phyloP scores from a whole-genome alignment of 1,139 yeast species.

The Diutina sp. region DNA sequence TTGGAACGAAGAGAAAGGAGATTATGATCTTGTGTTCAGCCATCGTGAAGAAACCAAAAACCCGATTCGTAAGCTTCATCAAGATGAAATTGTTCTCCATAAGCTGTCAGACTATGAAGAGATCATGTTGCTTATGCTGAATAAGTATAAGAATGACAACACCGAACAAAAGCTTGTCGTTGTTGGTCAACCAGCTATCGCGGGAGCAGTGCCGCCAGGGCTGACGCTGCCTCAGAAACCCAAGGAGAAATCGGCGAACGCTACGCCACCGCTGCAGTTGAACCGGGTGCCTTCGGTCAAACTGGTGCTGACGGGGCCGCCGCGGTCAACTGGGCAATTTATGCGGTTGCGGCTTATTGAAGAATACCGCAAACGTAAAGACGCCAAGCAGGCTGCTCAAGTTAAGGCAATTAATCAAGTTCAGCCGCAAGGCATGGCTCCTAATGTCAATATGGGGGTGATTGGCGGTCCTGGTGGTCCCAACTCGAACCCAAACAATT shows the following conservation, averaged over 20 bases:
- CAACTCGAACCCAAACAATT: slow-evolving; percentile 1
- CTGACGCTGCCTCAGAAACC: slow-evolving; percentile 4
- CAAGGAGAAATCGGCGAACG: neutral
- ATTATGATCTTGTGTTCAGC: slow-evolving; percentile 18
- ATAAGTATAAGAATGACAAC: slow-evolving; percentile 28
- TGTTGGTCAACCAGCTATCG: slow-evolving; percentile 16
- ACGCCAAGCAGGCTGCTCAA: slow-evolving; percentile 26
- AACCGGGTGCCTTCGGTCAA: slow-evolving; percentile 11
- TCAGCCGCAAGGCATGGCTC: slow-evolving; percentile 13
- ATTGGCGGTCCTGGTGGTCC: neutral
- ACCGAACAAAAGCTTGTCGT: slow-evolving; percentile 28
- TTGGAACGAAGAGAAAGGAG: slow-evolving; percentile 20
- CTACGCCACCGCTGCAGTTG: slow-evolving; percentile 10
- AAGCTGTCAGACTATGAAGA: slow-evolving; percentile 85
- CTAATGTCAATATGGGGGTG: slow-evolving; percentile 16
- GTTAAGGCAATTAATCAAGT: slow-evolving; percentile 12
- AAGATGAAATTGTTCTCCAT: slow-evolving; percentile 39
- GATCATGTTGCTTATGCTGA: slow-evolving; percentile 50
- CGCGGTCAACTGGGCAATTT: slow-evolving; percentile 17
- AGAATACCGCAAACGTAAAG: slow-evolving; percentile 32
- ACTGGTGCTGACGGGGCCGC: slow-evolving; percentile 6
- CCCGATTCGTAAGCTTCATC: slow-evolving; percentile 31
- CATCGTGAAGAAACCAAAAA: slow-evolving; percentile 38
- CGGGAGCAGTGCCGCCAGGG: slow-evolving; percentile 1
- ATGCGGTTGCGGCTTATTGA: slow-evolving; percentile 36